Base-by-base conservation (phyloP, 2,329 filamentous ascomycete genomes). In the Beauveria asiatica region DNA sequence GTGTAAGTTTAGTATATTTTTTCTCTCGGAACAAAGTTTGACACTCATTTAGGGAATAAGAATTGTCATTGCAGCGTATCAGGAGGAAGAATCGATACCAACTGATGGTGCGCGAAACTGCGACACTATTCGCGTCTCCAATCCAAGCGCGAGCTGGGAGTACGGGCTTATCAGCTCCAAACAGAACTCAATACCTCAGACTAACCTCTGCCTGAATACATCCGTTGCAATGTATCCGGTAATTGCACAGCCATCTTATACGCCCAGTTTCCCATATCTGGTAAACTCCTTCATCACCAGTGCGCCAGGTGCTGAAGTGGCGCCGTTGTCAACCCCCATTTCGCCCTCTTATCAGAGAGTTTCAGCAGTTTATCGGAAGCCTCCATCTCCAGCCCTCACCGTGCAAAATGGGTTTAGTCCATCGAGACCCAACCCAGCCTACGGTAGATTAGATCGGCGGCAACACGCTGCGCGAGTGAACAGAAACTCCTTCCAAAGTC, bases 381-480 rank as follows among this genome's bases (percentile, higher is more conserved):
- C 70, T 2, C 69, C 69, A 5, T 70, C 73, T 7, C 73, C 73
- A 8, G 71, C 72, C 3, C 64, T 73, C 25, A 73, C 71, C 1
- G 61, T 67, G 2, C 70, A 73, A 4, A 69, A 72, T 25, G 74
- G 74, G n/a, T 75, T 74, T 58, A 72, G 73, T 30, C 76, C 74
- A 8, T 76, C 75, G 3, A 74, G 76, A 58, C 60, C 68, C 37
- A 65, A 75, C 37, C 67, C 73, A 11, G 62, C 67, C 0, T 72
- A 71, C 57, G 64, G 66, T 3, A 73, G 75, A 42, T 64, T 67
- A 19, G 76, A 79, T 57, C 80, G 79, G 11, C 78, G 81, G 54
- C 78, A 83, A 62, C 76, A 80, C 66, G 77, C 78, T 25, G 72
- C 76, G 61, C 73, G 79, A 23, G 70, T 81, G 44, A 71, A 72